Percentiles rank a stretch among this genome's conserved stretches.
Conservation (phyloP, 257 asterid species). For the Scutellaria baicalensis region DNA sequence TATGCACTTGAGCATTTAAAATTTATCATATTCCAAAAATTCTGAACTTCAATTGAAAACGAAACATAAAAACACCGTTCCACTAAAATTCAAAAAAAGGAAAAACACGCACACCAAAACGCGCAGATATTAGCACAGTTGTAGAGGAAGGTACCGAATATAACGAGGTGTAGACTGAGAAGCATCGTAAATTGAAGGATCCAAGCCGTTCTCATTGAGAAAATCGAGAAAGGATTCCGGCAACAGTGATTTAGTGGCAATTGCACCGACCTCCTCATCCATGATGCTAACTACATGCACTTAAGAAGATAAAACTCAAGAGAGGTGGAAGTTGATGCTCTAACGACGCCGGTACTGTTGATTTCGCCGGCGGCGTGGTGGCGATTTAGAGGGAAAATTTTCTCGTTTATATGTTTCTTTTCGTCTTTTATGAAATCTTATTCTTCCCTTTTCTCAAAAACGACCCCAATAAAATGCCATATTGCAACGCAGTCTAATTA, state of each 20-base stretch:
- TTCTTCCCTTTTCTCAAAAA: neutral
- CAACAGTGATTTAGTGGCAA: conserved; percentile 34
- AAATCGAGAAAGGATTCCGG: conserved; percentile 73
- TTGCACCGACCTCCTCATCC: conserved; percentile 20
- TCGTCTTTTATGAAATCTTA: neutral
- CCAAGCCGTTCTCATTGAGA: conserved; percentile 64
- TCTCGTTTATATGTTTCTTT: neutral
- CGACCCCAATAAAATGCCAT: neutral
- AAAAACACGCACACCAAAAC: neutral
- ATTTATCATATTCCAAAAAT: neutral
- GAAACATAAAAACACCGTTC: neutral
- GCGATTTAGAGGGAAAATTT: neutral
- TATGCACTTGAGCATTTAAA: neutral
- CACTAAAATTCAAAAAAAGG: neutral
- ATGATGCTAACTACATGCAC: conserved; percentile 11
- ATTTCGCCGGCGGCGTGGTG: neutral
- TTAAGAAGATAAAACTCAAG: neutral
- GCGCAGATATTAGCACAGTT: neutral
- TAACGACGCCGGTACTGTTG: neutral
- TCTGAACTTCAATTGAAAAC: neutral
- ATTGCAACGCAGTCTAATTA: neutral
- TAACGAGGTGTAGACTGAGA: conserved; percentile 73
- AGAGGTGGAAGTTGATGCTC: neutral
- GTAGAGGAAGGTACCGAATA: conserved; percentile 49
- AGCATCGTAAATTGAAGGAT: conserved; percentile 63